Percentiles rank a stretch among this genome's conserved stretches.
These are phyloP conservation scores for Colletotrichum agaves DNA, from an alignment of 2,329 filamentous ascomycete species.

Conservation along the genomic window DNA sequence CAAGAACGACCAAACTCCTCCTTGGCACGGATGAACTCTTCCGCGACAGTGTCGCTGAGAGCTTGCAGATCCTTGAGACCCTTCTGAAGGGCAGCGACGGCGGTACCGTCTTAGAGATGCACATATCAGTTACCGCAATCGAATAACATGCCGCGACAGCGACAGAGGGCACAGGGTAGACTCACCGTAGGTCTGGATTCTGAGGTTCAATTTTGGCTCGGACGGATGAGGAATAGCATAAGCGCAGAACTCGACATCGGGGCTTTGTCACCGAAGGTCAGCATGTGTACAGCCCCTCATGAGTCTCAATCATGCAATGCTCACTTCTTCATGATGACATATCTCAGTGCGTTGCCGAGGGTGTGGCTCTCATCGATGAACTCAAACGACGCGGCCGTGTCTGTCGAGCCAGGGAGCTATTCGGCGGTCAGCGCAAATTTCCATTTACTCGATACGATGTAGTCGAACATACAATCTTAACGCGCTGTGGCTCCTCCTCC, in stretches of 20 bases:
- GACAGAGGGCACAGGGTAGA: no score
- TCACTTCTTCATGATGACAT: constrained; percentile 98
- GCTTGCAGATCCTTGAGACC: constrained; percentile 89
- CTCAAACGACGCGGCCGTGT: constrained; percentile 93
- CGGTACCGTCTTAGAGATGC: constrained; percentile 72
- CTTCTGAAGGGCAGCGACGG: constrained; percentile 88
- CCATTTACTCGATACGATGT: not conserved
- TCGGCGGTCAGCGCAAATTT: constrained; percentile 8
- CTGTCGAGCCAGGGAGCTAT: constrained; percentile 85
- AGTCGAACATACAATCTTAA: constrained; percentile 65
- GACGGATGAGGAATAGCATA: constrained; percentile 98
- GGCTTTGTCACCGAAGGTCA: constrained; percentile 62
- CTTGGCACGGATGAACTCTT: constrained; percentile 73
- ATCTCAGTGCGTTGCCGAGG: constrained; percentile 91
- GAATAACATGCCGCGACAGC: no score
- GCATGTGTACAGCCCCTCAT: no score
- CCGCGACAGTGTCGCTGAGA: constrained; percentile 91
- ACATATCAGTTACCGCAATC: constrained; percentile 31
- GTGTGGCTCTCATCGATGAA: constrained; percentile 96
- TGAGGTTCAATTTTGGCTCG: constrained; percentile 94
- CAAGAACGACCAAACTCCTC: constrained; percentile 52
- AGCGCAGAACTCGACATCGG: constrained; percentile 96
- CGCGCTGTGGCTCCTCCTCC: constrained; percentile 63
- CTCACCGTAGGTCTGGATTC: constrained; percentile 96
- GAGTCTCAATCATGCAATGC: not conserved